Conservation (phyloP, 805 yeast genomes). For the Monosporozyma yasuniensis region DNA sequence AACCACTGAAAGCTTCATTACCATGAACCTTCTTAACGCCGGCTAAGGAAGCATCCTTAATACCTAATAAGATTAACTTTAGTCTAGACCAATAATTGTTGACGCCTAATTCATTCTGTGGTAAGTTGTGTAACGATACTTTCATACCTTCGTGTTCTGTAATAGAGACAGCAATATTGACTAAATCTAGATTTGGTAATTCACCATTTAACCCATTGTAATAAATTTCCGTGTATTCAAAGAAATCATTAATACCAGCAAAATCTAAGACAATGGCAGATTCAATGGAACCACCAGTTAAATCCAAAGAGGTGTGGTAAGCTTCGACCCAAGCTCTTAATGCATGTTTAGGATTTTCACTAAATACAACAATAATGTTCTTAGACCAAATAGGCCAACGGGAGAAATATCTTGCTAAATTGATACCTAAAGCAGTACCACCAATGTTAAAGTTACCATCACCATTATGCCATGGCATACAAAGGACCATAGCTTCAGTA, state of each 20-base stretch:
- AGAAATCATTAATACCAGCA: slow-evolving; percentile 53
- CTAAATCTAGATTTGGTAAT: slow-evolving; percentile 83
- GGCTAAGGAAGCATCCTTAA: slow-evolving; percentile 57
- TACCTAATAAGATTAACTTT: slow-evolving; percentile 51
- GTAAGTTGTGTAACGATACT: slow-evolving; percentile 55
- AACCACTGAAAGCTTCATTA: slow-evolving; percentile 91
- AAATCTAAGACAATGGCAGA: slow-evolving; percentile 82
- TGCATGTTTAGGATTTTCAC: slow-evolving; percentile 59
- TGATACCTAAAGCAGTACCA: slow-evolving; percentile 64
- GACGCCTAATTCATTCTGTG: slow-evolving; percentile 37
- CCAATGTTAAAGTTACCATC: slow-evolving; percentile 64
- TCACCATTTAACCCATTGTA: slow-evolving; percentile 94
- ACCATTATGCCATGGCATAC: slow-evolving; percentile 76
- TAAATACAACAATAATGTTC: slow-evolving; percentile 78
- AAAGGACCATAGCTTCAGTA: slow-evolving; percentile 87
- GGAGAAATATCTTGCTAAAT: slow-evolving; percentile 70
- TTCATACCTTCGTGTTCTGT: slow-evolving; percentile 69
- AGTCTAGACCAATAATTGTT: slow-evolving; percentile 49
- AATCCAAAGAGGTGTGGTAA: slow-evolving; percentile 74
- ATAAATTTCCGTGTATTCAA: slow-evolving; percentile 62
- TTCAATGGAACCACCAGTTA: slow-evolving; percentile 90
- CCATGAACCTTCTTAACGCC: slow-evolving; percentile 59
- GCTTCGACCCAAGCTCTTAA: slow-evolving; percentile 88
- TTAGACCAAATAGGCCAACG: slow-evolving; percentile 94
- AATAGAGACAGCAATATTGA: slow-evolving; percentile 71